A percentile compares a stretch with the other conserved stretches of the same genome.
Evolutionary conservation across 805 yeast species (phyloP).

Genomic region (Kazachstania viticola): DNA sequence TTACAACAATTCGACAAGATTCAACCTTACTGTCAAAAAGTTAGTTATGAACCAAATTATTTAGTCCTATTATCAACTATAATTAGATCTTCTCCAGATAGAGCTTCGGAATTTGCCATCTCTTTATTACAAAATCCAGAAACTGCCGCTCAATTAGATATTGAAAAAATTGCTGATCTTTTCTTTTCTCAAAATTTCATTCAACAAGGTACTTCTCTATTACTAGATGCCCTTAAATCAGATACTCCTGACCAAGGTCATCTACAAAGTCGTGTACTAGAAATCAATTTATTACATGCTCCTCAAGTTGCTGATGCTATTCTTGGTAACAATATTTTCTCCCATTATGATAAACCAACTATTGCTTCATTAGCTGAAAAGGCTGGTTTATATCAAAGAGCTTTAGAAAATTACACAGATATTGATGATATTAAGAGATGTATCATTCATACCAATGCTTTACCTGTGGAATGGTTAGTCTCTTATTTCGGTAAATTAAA

Average conservation of each 20-base stretch:
- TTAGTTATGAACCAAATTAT: conserved; percentile 80
- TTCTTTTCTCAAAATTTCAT: conserved; percentile 88
- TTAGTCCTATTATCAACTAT: conserved; percentile 81
- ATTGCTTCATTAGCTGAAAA: conserved; percentile 89
- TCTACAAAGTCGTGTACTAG: conserved; percentile 86
- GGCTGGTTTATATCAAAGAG: conserved; percentile 92
- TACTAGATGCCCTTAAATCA: conserved; percentile 87
- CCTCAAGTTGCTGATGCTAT: conserved; percentile 99
- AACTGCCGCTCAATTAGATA: conserved; percentile 48
- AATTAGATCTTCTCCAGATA: conserved; percentile 90
- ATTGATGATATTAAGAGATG: conserved; percentile 93
- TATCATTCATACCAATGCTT: conserved; percentile 69
- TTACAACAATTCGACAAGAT: conserved; percentile 94
- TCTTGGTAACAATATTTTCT: conserved; percentile 88
- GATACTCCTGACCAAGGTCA: conserved; percentile 93
- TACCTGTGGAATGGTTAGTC: conserved; percentile 92
- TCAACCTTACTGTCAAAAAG: conserved; percentile 85
- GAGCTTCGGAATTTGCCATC: conserved; percentile 94
- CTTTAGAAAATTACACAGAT: conserved; percentile 91
- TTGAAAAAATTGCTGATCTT: conserved; percentile 83
- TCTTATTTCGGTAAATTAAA: conserved; percentile 85
- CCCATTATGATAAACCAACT: conserved; percentile 88
- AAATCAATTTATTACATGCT: conserved; percentile 85
- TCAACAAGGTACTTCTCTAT: conserved; percentile 96
- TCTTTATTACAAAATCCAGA: conserved; percentile 61